Evolutionary conservation across 176 grass and related monocot genomes (phyloP).

Genomic region (Ampelocalamus luodianensis): DNA sequence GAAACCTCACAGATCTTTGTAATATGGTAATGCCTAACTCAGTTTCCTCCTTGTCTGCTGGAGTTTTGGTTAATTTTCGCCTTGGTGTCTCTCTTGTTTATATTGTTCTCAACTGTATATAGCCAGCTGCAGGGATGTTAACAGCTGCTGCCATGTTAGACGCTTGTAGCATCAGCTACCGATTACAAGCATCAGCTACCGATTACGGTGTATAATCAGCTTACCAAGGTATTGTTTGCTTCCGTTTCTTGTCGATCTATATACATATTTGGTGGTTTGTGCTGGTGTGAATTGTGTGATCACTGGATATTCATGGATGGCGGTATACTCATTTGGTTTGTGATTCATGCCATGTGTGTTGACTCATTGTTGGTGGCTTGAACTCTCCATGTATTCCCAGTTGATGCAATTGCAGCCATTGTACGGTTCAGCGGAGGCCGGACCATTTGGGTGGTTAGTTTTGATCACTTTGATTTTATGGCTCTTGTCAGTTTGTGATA

Average conservation of each 20-base stretch:
- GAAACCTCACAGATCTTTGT: constrained; percentile 60
- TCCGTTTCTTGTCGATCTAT: neutral
- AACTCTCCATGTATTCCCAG: neutral
- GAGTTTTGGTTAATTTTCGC: constrained; percentile 25
- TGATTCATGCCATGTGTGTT: neutral
- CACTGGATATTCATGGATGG: neutral
- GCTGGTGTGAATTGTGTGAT: neutral
- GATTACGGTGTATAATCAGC: neutral
- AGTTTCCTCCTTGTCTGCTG: constrained; percentile 13
- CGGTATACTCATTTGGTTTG: neutral
- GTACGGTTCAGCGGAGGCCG: neutral
- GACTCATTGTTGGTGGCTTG: neutral
- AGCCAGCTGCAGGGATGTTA: neutral
- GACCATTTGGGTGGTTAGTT: neutral
- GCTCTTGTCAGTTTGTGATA: neutral
- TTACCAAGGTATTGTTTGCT: neutral
- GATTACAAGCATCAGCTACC: neutral
- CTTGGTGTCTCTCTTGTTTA: neutral
- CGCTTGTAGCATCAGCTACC: neutral
- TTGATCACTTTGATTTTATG: neutral
- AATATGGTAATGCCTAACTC: constrained; percentile 55
- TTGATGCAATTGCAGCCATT: neutral
- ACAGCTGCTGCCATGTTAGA: neutral
- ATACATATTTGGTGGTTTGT: neutral
- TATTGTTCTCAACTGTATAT: neutral